phyloP scores from a whole-genome alignment of 306 rosid species.

The Vachellia pachyceras region DNA sequence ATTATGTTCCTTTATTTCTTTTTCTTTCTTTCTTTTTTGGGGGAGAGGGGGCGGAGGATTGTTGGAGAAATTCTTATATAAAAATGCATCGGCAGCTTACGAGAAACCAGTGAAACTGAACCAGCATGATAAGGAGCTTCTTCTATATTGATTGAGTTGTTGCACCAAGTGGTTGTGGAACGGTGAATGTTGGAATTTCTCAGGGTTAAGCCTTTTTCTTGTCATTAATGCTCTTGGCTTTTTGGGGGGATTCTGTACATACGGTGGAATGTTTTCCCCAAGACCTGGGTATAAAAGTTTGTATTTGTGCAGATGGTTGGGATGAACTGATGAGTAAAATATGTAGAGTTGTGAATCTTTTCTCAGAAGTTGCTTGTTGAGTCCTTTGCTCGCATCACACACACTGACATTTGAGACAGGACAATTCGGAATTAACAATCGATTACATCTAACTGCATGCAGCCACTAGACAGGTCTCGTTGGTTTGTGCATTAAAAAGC shows the following conservation, averaged over 20 bases:
- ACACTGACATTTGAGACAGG: too few relatives aligned
- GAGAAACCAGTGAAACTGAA: neutral
- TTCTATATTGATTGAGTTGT: neutral
- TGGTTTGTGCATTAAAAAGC: too few relatives aligned
- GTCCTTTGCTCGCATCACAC: too few relatives aligned
- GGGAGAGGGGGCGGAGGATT: neutral
- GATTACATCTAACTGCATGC: too few relatives aligned
- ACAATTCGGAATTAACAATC: too few relatives aligned
- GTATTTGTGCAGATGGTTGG: too few relatives aligned
- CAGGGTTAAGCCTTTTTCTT: conserved; percentile 41
- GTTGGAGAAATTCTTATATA: neutral
- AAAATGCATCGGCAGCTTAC: neutral
- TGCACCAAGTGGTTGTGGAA: neutral
- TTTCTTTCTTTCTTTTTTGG: neutral
- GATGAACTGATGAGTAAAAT: too few relatives aligned
- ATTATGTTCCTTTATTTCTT: conserved; percentile 52
- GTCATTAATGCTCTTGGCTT: conserved; percentile 44
- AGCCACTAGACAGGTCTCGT: too few relatives aligned
- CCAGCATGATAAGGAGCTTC: neutral
- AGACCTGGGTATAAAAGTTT: conserved; percentile 58
- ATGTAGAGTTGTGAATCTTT: neutral
- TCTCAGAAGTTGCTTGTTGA: too few relatives aligned
- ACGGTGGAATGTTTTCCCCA: conserved; percentile 54
- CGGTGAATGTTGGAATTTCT: neutral
- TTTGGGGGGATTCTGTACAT: conserved; percentile 79